A percentile compares a stretch with the other conserved stretches of the same genome.
Evolutionary conservation across 2,329 filamentous ascomycete species (phyloP).

Genomic region (Hypoxylon sp.): DNA sequence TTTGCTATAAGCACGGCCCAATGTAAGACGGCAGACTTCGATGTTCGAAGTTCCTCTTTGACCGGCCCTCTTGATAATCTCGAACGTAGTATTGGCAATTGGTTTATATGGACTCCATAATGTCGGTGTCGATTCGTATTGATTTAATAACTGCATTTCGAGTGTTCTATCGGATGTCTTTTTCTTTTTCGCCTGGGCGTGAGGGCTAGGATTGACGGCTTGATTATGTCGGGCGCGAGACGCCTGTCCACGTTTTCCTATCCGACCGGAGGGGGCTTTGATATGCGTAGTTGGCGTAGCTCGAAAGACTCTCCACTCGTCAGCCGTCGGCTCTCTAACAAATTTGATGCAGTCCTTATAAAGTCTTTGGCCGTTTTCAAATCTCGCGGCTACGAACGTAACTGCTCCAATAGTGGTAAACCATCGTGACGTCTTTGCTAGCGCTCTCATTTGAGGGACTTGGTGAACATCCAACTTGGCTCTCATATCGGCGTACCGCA

Average conservation of each 20-base stretch:
- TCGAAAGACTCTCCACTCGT: slow-evolving; percentile 65
- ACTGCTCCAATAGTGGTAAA: slow-evolving; percentile 64
- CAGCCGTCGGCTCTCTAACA: slow-evolving; percentile 61
- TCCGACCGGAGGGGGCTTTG: slow-evolving; percentile 43
- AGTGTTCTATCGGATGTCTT: slow-evolving; percentile 14
- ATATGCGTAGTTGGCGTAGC: slow-evolving; percentile 56
- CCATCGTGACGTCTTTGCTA: slow-evolving; percentile 66
- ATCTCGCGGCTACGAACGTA: slow-evolving; percentile 64
- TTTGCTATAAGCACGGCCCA: slow-evolving; percentile 46
- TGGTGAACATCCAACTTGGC: slow-evolving; percentile 65
- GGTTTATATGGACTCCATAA: slow-evolving; percentile 49
- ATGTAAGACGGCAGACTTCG: slow-evolving; percentile 44
- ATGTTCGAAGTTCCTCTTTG: slow-evolving; percentile 46
- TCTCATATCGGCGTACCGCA: slow-evolving; percentile 66
- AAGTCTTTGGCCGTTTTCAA: slow-evolving; percentile 57
- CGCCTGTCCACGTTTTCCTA: slow-evolving; percentile 43
- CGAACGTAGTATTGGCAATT: slow-evolving; percentile 45
- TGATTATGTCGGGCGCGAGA: slow-evolving; percentile 40
- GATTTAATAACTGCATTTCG: slow-evolving; percentile 11
- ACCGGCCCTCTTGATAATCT: slow-evolving; percentile 47
- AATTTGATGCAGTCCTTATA: slow-evolving; percentile 71
- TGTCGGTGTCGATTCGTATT: slow-evolving; percentile 32
- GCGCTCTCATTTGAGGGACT: slow-evolving; percentile 67
- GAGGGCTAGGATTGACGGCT: slow-evolving; percentile 19
- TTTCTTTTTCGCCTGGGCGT: slow-evolving; percentile 29